Percentiles rank a stretch among this genome's conserved stretches.
Conservation (phyloP, 768 basidiomycete species). For the Exsudoporus frostii region DNA sequence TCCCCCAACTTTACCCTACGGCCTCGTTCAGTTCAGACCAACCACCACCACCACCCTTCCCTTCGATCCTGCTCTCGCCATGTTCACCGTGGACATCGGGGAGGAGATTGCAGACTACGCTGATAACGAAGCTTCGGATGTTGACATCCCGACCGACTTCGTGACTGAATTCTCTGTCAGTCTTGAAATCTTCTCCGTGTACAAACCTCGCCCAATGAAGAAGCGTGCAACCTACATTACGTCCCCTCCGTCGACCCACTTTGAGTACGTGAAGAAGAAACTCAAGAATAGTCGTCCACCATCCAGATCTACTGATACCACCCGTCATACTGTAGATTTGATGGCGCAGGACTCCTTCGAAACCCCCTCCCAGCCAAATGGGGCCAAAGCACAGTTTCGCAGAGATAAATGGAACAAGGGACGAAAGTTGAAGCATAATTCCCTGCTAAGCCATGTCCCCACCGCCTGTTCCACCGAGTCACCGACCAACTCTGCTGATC, state of each 20-base stretch:
- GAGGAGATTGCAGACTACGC: constrained; percentile 33
- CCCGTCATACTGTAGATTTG: background rate
- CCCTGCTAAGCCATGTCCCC: constrained; percentile 19
- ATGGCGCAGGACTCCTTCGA: background rate
- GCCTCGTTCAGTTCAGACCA: background rate
- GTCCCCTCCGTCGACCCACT: constrained; percentile 15
- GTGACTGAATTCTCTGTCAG: constrained; percentile 40
- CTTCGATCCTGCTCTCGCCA: constrained; percentile 28
- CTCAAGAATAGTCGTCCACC: constrained; percentile 28
- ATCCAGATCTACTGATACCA: constrained; percentile 1
- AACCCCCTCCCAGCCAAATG: constrained; percentile 6
- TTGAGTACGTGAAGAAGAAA: constrained; percentile 15
- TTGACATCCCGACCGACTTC: background rate
- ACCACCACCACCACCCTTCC: constrained; percentile 11
- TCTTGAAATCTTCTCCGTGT: constrained; percentile 69
- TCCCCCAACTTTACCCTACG: constrained; percentile 6
- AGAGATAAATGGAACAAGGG: constrained; percentile 49
- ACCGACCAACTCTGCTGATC: background rate
- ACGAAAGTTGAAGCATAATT: constrained; percentile 42
- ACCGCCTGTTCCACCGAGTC: background rate
- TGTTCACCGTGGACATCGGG: constrained; percentile 50
- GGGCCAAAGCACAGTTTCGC: constrained; percentile 36
- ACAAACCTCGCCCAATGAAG: constrained; percentile 68
- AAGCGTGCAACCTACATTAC: constrained; percentile 35
- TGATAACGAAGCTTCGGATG: constrained; percentile 23